These are phyloP conservation scores for Zymoseptoria pseudotritici DNA, from an alignment of 2,329 filamentous ascomycete species.

Conservation along the genomic window DNA sequence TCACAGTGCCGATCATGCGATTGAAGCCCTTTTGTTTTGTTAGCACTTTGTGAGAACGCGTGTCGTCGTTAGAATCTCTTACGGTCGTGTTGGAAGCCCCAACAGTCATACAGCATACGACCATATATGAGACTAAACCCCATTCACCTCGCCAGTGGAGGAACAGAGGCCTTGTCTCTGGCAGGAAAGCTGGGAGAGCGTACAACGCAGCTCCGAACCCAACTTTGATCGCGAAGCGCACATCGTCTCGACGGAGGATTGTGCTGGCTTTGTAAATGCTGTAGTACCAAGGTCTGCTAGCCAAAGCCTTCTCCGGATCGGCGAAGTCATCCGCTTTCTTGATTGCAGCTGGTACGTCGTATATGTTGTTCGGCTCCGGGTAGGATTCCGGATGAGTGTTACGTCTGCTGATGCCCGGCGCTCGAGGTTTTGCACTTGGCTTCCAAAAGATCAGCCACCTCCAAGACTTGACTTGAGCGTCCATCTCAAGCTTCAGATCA, in stretches of 20 bases:
- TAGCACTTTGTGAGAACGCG: too few relatives aligned
- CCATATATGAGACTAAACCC: constrained; percentile 94
- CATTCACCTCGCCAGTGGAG: constrained; percentile 89
- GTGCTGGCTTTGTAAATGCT: constrained; percentile 49
- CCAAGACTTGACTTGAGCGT: constrained; percentile 60
- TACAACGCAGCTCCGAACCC: constrained; percentile 83
- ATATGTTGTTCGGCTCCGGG: constrained; percentile 17
- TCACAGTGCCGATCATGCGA: constrained; percentile 76
- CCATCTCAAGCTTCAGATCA: constrained; percentile 64
- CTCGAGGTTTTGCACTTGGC: constrained; percentile 1
- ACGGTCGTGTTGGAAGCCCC: constrained; percentile 93
- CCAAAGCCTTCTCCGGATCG: constrained; percentile 20
- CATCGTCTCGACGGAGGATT: constrained; percentile 56
- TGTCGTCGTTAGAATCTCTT: not conserved
- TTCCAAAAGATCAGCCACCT: constrained; percentile 79
- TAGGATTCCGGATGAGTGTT: constrained; percentile 21
- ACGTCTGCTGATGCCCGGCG: constrained; percentile 2
- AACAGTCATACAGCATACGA: constrained; percentile 96
- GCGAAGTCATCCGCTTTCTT: constrained; percentile 25
- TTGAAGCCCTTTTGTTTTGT: constrained; percentile 43
- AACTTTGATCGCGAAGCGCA: constrained; percentile 83
- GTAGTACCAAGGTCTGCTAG: constrained; percentile 32
- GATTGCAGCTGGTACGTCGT: constrained; percentile 24
- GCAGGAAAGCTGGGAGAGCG: constrained; percentile 80
- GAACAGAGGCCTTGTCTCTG: constrained; percentile 70